Percentiles rank a stretch among this genome's conserved stretches.
These are phyloP conservation scores for Zarea fungicola DNA, from an alignment of 2,329 filamentous ascomycete genomes.

Conservation along the genomic window DNA sequence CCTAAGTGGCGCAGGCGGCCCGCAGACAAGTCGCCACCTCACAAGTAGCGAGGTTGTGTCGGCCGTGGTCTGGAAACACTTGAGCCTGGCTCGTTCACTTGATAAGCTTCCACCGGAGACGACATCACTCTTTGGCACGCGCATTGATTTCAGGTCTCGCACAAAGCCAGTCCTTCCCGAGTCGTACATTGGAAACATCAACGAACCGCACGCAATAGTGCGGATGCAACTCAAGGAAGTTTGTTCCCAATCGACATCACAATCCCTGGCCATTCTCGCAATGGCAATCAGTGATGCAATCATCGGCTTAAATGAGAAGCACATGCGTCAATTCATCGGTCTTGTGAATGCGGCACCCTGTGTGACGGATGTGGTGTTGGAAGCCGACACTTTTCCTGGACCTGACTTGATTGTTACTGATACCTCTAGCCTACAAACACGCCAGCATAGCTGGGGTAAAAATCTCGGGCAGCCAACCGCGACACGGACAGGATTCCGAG, in stretches of 20 bases:
- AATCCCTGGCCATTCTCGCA: background rate
- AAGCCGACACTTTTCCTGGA: background rate
- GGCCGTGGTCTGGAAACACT: constrained; percentile 4
- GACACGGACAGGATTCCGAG: background rate
- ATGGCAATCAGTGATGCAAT: background rate
- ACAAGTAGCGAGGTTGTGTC: constrained; percentile 1
- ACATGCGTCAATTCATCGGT: background rate
- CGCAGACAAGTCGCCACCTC: background rate
- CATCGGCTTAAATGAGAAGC: background rate
- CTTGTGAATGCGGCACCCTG: background rate
- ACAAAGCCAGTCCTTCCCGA: background rate
- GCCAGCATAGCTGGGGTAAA: background rate
- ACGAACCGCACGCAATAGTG: background rate
- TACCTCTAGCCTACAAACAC: background rate
- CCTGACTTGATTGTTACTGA: background rate
- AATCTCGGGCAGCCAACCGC: background rate
- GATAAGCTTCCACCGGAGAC: background rate
- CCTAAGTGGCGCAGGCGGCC: background rate
- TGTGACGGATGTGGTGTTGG: background rate
- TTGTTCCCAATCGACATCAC: background rate
- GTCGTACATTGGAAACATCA: background rate
- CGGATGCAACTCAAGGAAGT: background rate
- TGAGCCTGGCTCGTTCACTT: constrained; percentile 1
- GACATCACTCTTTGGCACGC: background rate
- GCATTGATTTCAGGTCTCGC: background rate